Evolutionary conservation across 2,329 filamentous ascomycete genomes (phyloP).

Genomic region (Xylaria digitata): DNA sequence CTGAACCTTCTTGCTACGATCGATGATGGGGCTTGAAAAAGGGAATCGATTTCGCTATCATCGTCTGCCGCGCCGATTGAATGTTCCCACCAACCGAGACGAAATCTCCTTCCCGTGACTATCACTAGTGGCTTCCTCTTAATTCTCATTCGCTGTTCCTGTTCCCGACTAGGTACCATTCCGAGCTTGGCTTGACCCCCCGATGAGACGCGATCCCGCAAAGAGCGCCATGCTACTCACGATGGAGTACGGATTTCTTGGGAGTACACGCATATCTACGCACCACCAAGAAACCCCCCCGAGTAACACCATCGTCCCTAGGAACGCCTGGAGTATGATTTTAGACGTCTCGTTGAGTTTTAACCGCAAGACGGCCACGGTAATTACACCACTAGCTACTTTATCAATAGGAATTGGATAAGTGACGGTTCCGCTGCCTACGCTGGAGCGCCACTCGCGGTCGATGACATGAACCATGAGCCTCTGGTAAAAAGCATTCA

Average conservation of each 20-base stretch:
- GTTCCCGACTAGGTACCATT: neutral
- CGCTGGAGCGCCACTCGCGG: conserved; percentile 3
- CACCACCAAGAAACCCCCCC: conserved; percentile 23
- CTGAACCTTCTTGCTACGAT: conserved; percentile 3
- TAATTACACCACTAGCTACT: neutral
- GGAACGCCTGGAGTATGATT: conserved; percentile 11
- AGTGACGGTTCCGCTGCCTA: neutral
- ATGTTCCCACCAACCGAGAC: conserved; percentile 15
- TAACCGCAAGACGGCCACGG: neutral
- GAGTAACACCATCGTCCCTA: conserved; percentile 20
- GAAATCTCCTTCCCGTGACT: conserved; percentile 10
- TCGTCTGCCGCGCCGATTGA: neutral
- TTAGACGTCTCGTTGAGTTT: conserved; percentile 20
- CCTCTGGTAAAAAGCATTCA: conserved; percentile 18
- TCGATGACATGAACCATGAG: conserved; percentile 13
- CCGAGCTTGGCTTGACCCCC: neutral
- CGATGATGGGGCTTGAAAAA: neutral
- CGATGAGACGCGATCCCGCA: conserved; percentile 15
- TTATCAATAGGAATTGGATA: neutral
- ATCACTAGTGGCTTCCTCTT: conserved; percentile 10
- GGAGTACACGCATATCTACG: conserved; percentile 21
- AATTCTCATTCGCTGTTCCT: neutral
- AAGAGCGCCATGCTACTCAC: conserved; percentile 24
- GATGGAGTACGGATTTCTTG: conserved; percentile 23
- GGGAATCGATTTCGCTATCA: neutral